These are phyloP conservation scores for Eremothecium sinecaudum DNA, from an alignment of 1,139 yeast species.

Conservation along the genomic window DNA sequence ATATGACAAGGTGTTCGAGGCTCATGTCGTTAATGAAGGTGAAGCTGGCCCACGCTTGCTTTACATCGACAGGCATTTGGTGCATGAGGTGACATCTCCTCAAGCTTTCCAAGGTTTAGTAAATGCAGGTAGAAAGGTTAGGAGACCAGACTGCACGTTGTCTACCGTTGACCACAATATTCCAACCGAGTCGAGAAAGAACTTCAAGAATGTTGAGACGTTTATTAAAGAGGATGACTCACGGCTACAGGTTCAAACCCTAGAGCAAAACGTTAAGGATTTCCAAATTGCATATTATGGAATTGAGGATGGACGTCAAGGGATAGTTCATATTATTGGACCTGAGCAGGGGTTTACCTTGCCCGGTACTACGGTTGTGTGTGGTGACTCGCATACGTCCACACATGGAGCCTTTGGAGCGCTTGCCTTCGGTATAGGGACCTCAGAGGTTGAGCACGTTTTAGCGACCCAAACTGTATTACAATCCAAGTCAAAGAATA, in stretches of 20 bases:
- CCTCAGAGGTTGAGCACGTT: constrained; percentile 97
- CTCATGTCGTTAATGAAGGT: constrained; percentile 84
- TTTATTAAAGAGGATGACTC: constrained; percentile 89
- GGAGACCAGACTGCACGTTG: constrained; percentile 89
- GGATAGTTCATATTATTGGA: constrained; percentile 95
- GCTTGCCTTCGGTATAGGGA: constrained; percentile 97
- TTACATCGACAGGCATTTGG: constrained; percentile 91
- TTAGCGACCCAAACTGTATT: constrained; percentile 93
- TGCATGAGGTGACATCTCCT: constrained; percentile 97
- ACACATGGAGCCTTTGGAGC: constrained; percentile 98
- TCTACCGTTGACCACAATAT: constrained; percentile 98
- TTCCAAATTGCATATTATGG: constrained; percentile 89
- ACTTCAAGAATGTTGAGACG: constrained; percentile 63
- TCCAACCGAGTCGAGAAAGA: constrained; percentile 77
- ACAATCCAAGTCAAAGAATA: constrained; percentile 90
- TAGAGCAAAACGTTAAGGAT: constrained; percentile 84
- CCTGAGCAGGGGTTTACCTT: constrained; percentile 98
- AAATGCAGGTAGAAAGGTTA: constrained; percentile 76
- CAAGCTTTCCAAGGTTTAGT: constrained; percentile 95
- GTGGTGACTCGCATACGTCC: constrained; percentile 97
- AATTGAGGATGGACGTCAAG: constrained; percentile 88
- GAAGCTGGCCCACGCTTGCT: constrained; percentile 77
- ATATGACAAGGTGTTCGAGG: constrained; percentile 92
- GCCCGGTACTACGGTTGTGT: constrained; percentile 97
- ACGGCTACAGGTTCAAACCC: constrained; percentile 80